Evolutionary conservation across 1,284 basidiomycete species (phyloP), one percentile per base, ranked within the genome.

Genomic region (Austroboletus niveus): DNA sequence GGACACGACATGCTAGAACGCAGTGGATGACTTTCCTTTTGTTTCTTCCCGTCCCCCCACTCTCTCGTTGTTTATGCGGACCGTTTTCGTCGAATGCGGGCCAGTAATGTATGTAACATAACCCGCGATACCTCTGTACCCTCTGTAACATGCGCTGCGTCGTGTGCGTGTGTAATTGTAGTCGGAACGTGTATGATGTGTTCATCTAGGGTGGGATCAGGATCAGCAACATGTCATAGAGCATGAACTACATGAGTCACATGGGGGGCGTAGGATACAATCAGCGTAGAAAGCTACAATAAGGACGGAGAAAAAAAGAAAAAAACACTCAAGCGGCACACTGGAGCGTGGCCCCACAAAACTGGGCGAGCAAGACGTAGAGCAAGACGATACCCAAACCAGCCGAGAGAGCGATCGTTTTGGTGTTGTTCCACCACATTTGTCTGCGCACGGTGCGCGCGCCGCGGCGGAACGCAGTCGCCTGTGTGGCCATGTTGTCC

Each of bases 401-500:
- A 9, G 85, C 76, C 42, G 82, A 81, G 38, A 98, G 71, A 2
- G 75, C 82, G 60, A 92, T 66, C 45, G 94, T 83, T 70, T 89
- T 87, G 57, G 78, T 85, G 65, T 93, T 96, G 72, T 85, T 87
- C 94, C 94, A 99, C 92, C 96, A 98, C 89, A 98, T 96, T 68
- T 95, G 87, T 56, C 94, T 78, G 42, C 96, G 76, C 14, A 95
- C 85, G 2, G 80, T 85, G 36, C 94, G 81, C 7, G 95, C 94
- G 3, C 96, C 92, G 47, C 96, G 79, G 43, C 95, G 75, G 74
- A 99, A 99, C 2, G 94, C 94, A n/a, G 92, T 91, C 8, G 95
- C 94, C 71, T 99, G 95, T 29, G 87, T 88, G 3, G 93, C 92
- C 81, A 98, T 93, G 53, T 84, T 90, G 68, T 98, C 95, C 31